phyloP scores from a whole-genome alignment of 108 stramenopile genomes.

The Seminavis robusta region DNA sequence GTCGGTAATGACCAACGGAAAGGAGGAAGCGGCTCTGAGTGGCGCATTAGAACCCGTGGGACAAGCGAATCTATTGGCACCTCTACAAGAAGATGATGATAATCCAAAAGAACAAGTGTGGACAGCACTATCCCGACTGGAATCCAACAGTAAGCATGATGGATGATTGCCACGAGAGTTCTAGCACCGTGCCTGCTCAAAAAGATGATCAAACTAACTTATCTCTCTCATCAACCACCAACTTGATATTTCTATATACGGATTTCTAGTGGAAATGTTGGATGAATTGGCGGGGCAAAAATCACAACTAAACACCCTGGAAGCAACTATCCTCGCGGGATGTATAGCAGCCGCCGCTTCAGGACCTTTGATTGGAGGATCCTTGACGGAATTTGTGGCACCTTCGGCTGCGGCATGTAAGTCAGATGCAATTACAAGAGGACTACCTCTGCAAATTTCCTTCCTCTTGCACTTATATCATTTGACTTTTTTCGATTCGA shows the following conservation, averaged over 20 bases:
- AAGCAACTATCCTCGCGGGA: conserved; percentile 51
- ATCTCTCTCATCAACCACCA: no score
- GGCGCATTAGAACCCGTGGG: no score
- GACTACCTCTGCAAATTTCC: neutral
- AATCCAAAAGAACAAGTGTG: conserved; percentile 30
- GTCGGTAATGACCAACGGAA: no score
- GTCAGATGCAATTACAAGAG: neutral
- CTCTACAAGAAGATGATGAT: no score
- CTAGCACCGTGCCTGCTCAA: no score
- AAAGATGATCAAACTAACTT: no score
- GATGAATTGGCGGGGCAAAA: conserved; percentile 58
- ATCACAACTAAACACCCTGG: conserved; percentile 60
- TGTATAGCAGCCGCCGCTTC: conserved; percentile 53
- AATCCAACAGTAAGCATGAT: conserved; percentile 20
- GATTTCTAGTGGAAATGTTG: conserved; percentile 48
- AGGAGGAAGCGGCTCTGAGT: no score
- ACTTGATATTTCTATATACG: no score
- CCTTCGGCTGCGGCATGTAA: conserved; percentile 46
- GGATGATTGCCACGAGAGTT: conserved; percentile 12
- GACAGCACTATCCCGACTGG: conserved; percentile 25
- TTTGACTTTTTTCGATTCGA: conserved; percentile 53
- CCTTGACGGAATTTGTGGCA: conserved; percentile 69
- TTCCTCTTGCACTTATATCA: neutral
- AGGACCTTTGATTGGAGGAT: conserved; percentile 64
- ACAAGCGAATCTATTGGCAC: no score